phyloP scores from a whole-genome alignment of 768 basidiomycete genomes.

The Austroboletus eburneus region DNA sequence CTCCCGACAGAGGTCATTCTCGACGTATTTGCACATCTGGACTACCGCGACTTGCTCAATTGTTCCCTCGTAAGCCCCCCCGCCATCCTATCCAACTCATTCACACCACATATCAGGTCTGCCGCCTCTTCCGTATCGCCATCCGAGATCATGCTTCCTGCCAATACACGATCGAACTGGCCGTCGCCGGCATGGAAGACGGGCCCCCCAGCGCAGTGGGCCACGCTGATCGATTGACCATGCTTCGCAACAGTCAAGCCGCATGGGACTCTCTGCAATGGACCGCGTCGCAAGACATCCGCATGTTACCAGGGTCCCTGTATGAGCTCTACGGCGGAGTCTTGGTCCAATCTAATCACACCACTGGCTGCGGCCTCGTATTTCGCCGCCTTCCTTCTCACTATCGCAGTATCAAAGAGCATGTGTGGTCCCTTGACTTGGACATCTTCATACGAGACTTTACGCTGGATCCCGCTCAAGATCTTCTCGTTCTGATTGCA shows the following conservation, averaged over 20 bases:
- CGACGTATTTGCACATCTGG: conserved; percentile 18
- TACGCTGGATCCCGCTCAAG: conserved; percentile 62
- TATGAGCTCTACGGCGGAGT: conserved; percentile 62
- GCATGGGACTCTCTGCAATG: conserved; percentile 40
- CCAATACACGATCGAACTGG: conserved; percentile 45
- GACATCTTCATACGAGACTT: conserved; percentile 49
- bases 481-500: conserved; percentile 54
- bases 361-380: conserved; percentile 28
- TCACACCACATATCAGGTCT: conserved; percentile 27
- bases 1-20: conserved; percentile 26
- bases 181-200: conserved; percentile 39
- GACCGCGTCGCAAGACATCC: conserved; percentile 30
- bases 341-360: conserved; percentile 38
- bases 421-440: conserved; percentile 40
- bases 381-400: conserved; percentile 50
- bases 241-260: conserved; percentile 36
- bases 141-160: conserved; percentile 31
- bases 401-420: conserved; percentile 43
- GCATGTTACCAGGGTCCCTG: conserved; percentile 40
- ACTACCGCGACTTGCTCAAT: conserved; percentile 21
- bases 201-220: conserved; percentile 29
- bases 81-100: not conserved
- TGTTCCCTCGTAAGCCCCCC: conserved; percentile 27
- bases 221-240: conserved; percentile 33
- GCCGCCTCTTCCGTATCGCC: conserved; percentile 25